Conservation (phyloP, 108 stramenopile genomes). For the Fistulifera solaris region DNA sequence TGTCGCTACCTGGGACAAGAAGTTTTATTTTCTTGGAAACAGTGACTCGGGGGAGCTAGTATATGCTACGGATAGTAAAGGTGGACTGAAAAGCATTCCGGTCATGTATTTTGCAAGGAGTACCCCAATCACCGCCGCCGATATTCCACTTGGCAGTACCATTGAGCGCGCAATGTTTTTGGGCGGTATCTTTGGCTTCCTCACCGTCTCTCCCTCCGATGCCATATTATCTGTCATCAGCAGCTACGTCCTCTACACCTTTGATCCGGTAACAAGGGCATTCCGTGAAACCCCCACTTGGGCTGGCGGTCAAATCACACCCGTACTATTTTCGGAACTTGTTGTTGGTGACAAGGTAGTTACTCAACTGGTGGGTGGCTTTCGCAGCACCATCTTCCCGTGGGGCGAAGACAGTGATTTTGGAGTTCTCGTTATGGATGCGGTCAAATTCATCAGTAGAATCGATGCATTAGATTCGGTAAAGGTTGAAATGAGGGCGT, state of each 20-base stretch:
- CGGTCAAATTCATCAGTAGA: neutral
- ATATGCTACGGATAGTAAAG: slow-evolving; percentile 16
- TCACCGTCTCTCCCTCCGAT: neutral
- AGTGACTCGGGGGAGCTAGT: neutral
- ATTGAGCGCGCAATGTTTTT: slow-evolving; percentile 4
- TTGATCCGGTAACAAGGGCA: neutral
- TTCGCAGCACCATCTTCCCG: slow-evolving; percentile 6
- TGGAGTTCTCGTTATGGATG: neutral
- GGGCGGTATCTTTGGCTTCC: slow-evolving; percentile 6
- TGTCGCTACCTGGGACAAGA: slow-evolving; percentile 15
- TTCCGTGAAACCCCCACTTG: slow-evolving; percentile 14
- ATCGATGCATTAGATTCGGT: too few species aligned
- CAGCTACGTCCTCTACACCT: neutral
- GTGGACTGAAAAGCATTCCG: slow-evolving; percentile 8
- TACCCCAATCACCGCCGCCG: neutral
- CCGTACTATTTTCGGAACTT: slow-evolving; percentile 16
- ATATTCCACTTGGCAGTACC: slow-evolving; percentile 6
- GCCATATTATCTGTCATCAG: too few species aligned
- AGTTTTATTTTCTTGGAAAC: slow-evolving; percentile 7
- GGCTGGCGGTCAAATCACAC: slow-evolving; percentile 19
- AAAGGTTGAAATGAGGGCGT: too few species aligned
- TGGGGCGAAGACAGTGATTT: slow-evolving; percentile 8
- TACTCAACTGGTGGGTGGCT: slow-evolving; percentile 12
- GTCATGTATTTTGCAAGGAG: slow-evolving; percentile 15
- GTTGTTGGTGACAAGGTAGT: slow-evolving; percentile 2